A percentile compares a stretch with the other conserved stretches of the same genome.
Conservation (phyloP, 352 stramenopile species). For the Elongisporangium anandrum region DNA sequence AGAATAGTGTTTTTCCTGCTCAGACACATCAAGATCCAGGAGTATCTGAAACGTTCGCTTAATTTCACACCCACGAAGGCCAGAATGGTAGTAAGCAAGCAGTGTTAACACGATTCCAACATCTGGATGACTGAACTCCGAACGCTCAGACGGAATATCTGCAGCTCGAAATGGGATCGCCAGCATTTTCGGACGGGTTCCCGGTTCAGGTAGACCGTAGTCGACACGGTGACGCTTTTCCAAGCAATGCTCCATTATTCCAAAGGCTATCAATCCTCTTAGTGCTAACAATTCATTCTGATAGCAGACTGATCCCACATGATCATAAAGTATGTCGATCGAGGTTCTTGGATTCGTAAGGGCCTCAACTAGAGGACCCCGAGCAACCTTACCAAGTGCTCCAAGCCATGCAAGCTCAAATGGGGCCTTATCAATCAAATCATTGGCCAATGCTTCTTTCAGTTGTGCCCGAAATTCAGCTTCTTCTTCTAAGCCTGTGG, state of each 20-base stretch:
- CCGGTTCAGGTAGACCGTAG: slow-evolving; percentile 53
- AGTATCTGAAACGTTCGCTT: slow-evolving; percentile 46
- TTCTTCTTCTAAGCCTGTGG: slow-evolving; percentile 12
- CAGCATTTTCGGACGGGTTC: slow-evolving; percentile 53
- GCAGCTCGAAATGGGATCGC: slow-evolving; percentile 86
- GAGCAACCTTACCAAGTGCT: slow-evolving; percentile 8
- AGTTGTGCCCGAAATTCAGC: slow-evolving; percentile 15
- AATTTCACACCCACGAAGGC: slow-evolving; percentile 50
- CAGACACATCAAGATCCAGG: slow-evolving; percentile 54
- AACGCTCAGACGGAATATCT: slow-evolving; percentile 74
- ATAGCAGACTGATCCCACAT: background rate
- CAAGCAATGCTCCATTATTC: slow-evolving; percentile 75
- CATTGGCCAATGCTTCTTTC: slow-evolving; percentile 41
- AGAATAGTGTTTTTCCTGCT: slow-evolving; percentile 58
- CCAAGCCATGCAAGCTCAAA: slow-evolving; percentile 68
- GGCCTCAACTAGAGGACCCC: background rate
- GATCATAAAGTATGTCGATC: background rate
- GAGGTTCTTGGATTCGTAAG: background rate
- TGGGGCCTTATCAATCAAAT: slow-evolving; percentile 52
- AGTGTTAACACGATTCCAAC: slow-evolving; percentile 78
- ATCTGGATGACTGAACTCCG: slow-evolving; percentile 89
- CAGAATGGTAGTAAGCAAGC: slow-evolving; percentile 83
- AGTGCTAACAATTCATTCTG: slow-evolving; percentile 48
- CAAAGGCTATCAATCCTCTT: slow-evolving; percentile 70
- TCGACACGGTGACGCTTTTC: slow-evolving; percentile 81